Evolutionary conservation across 1,284 basidiomycete species (phyloP).

Genomic region (Ustilago cynodontis): DNA sequence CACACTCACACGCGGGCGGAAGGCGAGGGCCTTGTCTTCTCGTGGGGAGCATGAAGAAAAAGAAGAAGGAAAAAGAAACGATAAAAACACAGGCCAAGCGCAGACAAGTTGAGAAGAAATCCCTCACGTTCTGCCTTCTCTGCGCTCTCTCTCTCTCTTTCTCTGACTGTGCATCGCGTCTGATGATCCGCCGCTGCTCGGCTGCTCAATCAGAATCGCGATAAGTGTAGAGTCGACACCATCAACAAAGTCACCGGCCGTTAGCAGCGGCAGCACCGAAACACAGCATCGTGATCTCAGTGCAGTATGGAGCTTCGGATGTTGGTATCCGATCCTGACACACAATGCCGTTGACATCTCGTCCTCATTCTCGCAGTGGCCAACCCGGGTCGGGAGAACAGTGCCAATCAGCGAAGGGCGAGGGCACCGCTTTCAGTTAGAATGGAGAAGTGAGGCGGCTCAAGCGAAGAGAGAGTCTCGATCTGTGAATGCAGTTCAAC

Average conservation of each 20-base stretch:
- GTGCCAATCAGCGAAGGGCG: neutral
- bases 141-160: neutral
- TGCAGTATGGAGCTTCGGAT: neutral
- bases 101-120: too few species aligned
- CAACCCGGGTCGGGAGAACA: conserved; percentile 2
- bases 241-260: too few species aligned
- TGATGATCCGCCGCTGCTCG: neutral
- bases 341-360: neutral
- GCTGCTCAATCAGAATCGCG: too few species aligned
- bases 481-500: conserved; percentile 10
- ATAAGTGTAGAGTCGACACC: too few species aligned
- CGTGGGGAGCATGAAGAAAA: neutral
- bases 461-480: too few species aligned
- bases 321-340: neutral
- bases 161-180: neutral
- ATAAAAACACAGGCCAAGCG: neutral
- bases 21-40: neutral
- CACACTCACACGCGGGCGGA: neutral
- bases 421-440: too few species aligned
- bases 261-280: too few species aligned
- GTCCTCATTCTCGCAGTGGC: neutral
- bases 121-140: neutral
- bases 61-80: neutral
- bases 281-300: too few species aligned
- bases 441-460: neutral